Percentiles rank a stretch among this genome's conserved stretches.
Evolutionary conservation across 106 monocot species (phyloP).

Genomic region (Hemerocallis citrina): DNA sequence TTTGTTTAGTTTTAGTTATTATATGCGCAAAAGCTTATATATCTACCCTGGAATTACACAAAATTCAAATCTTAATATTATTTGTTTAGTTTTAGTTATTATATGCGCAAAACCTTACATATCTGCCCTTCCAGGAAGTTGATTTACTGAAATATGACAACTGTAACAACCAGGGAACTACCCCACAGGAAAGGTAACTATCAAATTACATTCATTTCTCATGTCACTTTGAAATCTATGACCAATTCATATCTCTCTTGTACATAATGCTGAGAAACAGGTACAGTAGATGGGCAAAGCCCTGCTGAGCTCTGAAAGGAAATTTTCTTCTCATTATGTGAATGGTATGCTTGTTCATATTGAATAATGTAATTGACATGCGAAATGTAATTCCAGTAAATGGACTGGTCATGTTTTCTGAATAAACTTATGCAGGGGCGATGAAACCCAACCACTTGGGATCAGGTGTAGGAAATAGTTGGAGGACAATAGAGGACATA

Average conservation of each 20-base stretch:
- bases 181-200: slow-evolving; percentile 41
- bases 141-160: slow-evolving; percentile 95
- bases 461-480: slow-evolving; percentile 64
- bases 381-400: no score
- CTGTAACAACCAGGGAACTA: slow-evolving; percentile 40
- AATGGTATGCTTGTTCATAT: slow-evolving; percentile 75
- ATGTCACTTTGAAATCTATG: background rate
- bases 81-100: no score
- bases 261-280: no score
- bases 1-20: no score
- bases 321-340: slow-evolving; percentile 92
- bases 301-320: slow-evolving; percentile 49
- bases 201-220: background rate
- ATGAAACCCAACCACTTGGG: slow-evolving; percentile 85
- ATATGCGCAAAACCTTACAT: no score
- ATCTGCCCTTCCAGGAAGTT: slow-evolving; percentile 56
- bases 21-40: no score
- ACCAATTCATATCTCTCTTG: no score
- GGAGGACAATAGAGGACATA: slow-evolving; percentile 94
- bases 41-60: no score
- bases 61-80: no score
- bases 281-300: slow-evolving; percentile 71
- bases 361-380: no score
- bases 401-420: no score
- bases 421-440: slow-evolving; percentile 45